Base-by-base conservation (phyloP, 2,329 filamentous ascomycete species). In the Karstenula rhodostoma region DNA sequence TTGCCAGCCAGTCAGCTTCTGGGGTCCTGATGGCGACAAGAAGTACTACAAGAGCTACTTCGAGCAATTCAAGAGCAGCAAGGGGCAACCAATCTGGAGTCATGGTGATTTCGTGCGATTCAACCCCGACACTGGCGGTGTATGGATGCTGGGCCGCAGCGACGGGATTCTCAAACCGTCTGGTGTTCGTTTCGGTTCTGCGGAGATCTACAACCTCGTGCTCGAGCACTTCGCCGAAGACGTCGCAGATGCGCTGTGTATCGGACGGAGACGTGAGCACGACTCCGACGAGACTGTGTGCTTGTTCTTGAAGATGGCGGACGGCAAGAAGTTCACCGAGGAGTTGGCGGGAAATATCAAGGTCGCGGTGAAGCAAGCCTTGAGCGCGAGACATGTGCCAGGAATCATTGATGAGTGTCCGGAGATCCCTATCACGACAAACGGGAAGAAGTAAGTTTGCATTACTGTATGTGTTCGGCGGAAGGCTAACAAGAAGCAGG, bases 121-220 rank as follows among this genome's bases (percentile, higher is more conserved):
- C 72, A 90, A 93, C 68, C 85, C 88, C 0, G 72, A 80, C 17
- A 95, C 92, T 0, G 89, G 92, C 13, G 92, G 93, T 0, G 80
- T 98, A 10, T 84, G 93, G 66, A 98, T 98, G 94, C 85, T 98
- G 0, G 94, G 95, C 2, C 87, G 94, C 27, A 95, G 91, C 54
- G 94, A 99, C 70, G 95, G 95, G 4, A 92, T 98, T 6, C 81
- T 99, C 15, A 99, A 99, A 75, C 95, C 95, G 0, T 87, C 90
- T 0, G 95, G 95, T 2, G 93, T 99, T 19, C 85, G 94, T 0
- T 98, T 99, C 73, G 94, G 94, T 4, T 93, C 89, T 33, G 93
- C 94, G 0, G 95, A 99, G 81, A 97, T 99, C 22, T 98, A 98
- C 79, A 97, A 97, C 74, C 84, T 97, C n/a, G 81, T 98, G 29